Conservation (phyloP, 352 stramenopile genomes). For the Globisporangium nodosum region DNA sequence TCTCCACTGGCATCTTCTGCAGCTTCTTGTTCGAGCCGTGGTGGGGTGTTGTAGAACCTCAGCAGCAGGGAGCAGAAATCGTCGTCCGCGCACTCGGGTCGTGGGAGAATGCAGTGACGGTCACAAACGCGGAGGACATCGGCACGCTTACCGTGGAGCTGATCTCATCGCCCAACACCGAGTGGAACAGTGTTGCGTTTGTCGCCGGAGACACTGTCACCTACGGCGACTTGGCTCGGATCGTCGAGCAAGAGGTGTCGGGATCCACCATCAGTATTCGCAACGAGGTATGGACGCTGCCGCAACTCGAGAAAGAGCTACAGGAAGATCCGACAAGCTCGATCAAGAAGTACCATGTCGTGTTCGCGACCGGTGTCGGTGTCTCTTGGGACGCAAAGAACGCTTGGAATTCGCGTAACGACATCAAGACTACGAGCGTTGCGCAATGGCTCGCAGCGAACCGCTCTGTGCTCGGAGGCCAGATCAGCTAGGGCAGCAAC, state of each 20-base stretch:
- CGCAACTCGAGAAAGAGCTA: conserved; percentile 3
- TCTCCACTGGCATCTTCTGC: conserved; percentile 11
- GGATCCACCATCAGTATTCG: not conserved
- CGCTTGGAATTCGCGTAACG: too few species aligned
- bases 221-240: not conserved
- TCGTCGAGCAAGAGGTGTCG: not conserved
- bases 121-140: conserved; percentile 13
- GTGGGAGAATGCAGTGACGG: conserved; percentile 11
- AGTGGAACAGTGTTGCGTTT: conserved; percentile 10
- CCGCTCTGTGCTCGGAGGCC: not conserved
- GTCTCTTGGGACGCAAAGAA: too few species aligned
- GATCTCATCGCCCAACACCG: conserved; percentile 2
- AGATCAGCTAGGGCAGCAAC: too few species aligned
- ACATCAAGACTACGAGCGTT: not conserved
- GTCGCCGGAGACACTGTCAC: conserved; percentile 12
- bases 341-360: conserved; percentile 12
- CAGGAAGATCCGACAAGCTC: conserved; percentile 4
- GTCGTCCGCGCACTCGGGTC: conserved; percentile 10
- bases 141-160: conserved; percentile 7
- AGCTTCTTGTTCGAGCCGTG: conserved; percentile 13
- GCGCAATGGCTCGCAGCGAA: not conserved
- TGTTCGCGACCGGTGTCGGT: not conserved
- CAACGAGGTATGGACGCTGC: not conserved
- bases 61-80: not conserved
- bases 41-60: conserved; percentile 11